Evolutionary conservation across 192 early-diverging fungal species (phyloP), one percentile per base, ranked within the genome.

Genomic region (Coemansia sp.): DNA sequence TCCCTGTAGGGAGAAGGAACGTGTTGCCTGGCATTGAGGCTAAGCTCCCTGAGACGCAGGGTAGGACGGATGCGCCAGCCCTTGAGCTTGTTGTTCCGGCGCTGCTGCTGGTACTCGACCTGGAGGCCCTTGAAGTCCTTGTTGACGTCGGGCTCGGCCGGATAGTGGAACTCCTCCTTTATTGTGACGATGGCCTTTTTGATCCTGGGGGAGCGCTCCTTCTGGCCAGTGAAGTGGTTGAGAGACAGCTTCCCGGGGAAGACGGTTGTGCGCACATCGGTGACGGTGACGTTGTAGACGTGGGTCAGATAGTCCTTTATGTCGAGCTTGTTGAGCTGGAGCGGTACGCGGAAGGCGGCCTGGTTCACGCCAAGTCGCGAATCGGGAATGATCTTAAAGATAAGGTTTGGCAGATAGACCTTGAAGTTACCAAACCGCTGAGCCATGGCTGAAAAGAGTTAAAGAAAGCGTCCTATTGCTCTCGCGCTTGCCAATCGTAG

Each of bases 291-390:
- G 56, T 88, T 84, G 78, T 98, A 98, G 37, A 97, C 88, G 63
- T 92, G 87, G 57, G 87, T 76, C 26, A 98, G 88, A 67, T 94
- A 94, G 59, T 90, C 88, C 47, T 87, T 85, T 72, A 98, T 93
- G 73, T 98, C 96, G 46, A 98, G 86, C 83, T 98, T 98, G 90
- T 97, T 98, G 67, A 92, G 80, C 36, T 88, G 84, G 32, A 90
- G 90, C 36, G 96, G 96, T 5, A 94, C 90, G 22, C 91, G 88
- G 87, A 98, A 98, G 32, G 93, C 94, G 22, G 90, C 92, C 72
- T 94, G 93, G 76, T 96, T 94, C 40, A 88, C 87, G 62, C 87
- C 88, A 6, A 96, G 87, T 21, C 76, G 74, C 18, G 86, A 85
- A 65, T 83, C 80, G 63, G 88, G 90, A 5, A 94, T 88, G 45